Evolutionary conservation across 2,329 filamentous ascomycete genomes (phyloP).

Genomic region (Lachnellula subtilissima): DNA sequence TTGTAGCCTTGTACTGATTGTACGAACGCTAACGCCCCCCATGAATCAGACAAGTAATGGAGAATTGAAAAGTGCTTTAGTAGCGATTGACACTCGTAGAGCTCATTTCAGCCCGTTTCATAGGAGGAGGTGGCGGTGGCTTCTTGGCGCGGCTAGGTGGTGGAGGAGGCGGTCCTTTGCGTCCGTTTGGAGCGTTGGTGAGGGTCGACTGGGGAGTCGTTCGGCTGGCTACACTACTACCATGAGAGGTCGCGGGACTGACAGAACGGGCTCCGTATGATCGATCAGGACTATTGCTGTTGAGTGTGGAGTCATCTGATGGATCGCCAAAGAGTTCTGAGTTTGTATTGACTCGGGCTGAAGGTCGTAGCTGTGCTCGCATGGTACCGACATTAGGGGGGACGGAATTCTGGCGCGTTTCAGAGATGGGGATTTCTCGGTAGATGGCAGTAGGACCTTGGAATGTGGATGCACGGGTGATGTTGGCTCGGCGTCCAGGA

Average conservation of each 20-base stretch:
- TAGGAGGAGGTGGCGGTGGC: conserved; percentile 58
- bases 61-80: conserved; percentile 1
- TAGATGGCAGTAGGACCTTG: conserved; percentile 50
- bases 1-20: neutral
- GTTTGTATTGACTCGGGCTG: conserved; percentile 22
- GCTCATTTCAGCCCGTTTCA: conserved; percentile 47
- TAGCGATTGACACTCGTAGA: conserved; percentile 20
- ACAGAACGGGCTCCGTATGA: conserved; percentile 45
- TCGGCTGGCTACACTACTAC: conserved; percentile 46
- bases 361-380: conserved; percentile 33
- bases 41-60: neutral
- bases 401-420: conserved; percentile 44
- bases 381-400: conserved; percentile 41
- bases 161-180: conserved; percentile 57
- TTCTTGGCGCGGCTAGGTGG: conserved; percentile 60
- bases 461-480: conserved; percentile 51
- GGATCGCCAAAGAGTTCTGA: conserved; percentile 46
- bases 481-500: conserved; percentile 39
- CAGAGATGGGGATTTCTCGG: conserved; percentile 46
- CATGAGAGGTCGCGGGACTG: conserved; percentile 49
- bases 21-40: neutral
- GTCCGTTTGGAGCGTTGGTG: conserved; percentile 27
- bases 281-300: conserved; percentile 44
- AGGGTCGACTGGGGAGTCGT: conserved; percentile 43
- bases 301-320: conserved; percentile 45